phyloP scores from a whole-genome alignment of 1,284 basidiomycete genomes.

The Kalmanozyma brasiliensis region DNA sequence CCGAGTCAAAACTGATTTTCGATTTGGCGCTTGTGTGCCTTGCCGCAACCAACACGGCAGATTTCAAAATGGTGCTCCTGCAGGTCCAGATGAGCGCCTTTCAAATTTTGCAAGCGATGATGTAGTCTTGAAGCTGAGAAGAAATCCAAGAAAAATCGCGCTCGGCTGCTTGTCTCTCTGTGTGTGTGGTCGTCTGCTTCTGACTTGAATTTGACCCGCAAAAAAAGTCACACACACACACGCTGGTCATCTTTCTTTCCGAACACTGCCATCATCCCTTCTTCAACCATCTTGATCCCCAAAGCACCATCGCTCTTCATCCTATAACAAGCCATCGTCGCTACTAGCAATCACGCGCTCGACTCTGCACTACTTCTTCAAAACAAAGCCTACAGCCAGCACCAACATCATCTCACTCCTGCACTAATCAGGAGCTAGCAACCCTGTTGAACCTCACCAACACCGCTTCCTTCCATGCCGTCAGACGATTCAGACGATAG shows the following conservation, averaged over 20 bases:
- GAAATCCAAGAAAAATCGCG: slow-evolving; percentile 8
- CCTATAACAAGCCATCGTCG: slow-evolving; percentile 9
- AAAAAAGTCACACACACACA: no score
- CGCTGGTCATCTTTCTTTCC: background rate
- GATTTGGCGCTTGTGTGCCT: background rate
- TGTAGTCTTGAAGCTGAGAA: background rate
- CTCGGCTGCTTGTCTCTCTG: no score
- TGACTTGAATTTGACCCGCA: background rate
- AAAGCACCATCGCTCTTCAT: background rate
- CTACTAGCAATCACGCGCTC: background rate
- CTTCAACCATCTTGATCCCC: slow-evolving; percentile 1
- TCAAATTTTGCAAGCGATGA: slow-evolving; percentile 4
- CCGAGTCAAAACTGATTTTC: background rate
- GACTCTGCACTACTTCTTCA: background rate
- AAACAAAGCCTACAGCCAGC: slow-evolving; percentile 32
- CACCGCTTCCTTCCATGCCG: slow-evolving; percentile 51
- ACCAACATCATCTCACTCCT: slow-evolving; percentile 31
- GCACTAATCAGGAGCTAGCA: slow-evolving; percentile 46
- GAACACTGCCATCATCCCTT: background rate
- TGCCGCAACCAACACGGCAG: background rate
- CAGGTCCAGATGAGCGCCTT: background rate
- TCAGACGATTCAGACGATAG: slow-evolving; percentile 59
- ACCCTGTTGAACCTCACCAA: slow-evolving; percentile 45
- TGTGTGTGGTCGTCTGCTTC: slow-evolving; percentile 3
- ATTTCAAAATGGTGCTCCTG: background rate